These are phyloP conservation scores for Immersiella caudata DNA, from an alignment of 495 filamentous ascomycete genomes.

Conservation along the genomic window DNA sequence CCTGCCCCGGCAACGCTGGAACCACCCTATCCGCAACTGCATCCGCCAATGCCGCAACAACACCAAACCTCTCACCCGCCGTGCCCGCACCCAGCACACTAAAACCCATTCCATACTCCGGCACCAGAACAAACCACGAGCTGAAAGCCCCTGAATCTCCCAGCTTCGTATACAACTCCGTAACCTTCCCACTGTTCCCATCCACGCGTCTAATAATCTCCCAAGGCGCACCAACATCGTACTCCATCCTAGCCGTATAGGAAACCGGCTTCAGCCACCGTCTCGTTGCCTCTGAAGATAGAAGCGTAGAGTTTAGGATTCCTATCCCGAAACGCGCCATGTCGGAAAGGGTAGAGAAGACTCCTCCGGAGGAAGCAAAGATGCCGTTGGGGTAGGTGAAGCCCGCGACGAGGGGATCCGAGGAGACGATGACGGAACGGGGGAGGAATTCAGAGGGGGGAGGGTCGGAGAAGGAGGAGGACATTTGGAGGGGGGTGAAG, in stretches of 20 bases:
- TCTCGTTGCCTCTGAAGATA: slow-evolving; percentile 44
- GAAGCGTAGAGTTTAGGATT: slow-evolving; percentile 50
- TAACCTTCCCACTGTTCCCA: slow-evolving; percentile 20
- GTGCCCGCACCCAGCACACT: slow-evolving; percentile 39
- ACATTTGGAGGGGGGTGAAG: slow-evolving; percentile 37
- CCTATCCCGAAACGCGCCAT: slow-evolving; percentile 45
- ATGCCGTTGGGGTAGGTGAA: slow-evolving; percentile 23
- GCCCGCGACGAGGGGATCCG: not conserved
- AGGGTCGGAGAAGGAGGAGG: slow-evolving; percentile 27
- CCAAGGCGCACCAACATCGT: slow-evolving; percentile 37
- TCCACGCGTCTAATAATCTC: slow-evolving; percentile 45
- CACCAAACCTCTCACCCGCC: not conserved
- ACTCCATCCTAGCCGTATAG: slow-evolving; percentile 43
- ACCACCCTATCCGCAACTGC: slow-evolving; percentile 34
- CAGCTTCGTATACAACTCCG: slow-evolving; percentile 48
- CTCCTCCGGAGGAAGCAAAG: slow-evolving; percentile 29
- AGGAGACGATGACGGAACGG: slow-evolving; percentile 28
- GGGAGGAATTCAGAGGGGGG: slow-evolving; percentile 26
- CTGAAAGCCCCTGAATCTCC: slow-evolving; percentile 47
- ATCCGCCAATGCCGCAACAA: slow-evolving; percentile 31
- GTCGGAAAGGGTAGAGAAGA: slow-evolving; percentile 32
- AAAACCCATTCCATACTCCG: slow-evolving; percentile 48
- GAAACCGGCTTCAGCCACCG: slow-evolving; percentile 54
- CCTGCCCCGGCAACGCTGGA: slow-evolving; percentile 41
- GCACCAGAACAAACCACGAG: slow-evolving; percentile 39